Percentiles rank a stretch among this genome's conserved stretches.
phyloP scores from a whole-genome alignment of 345 rosid genomes.

The Crucihimalaya himalaica region DNA sequence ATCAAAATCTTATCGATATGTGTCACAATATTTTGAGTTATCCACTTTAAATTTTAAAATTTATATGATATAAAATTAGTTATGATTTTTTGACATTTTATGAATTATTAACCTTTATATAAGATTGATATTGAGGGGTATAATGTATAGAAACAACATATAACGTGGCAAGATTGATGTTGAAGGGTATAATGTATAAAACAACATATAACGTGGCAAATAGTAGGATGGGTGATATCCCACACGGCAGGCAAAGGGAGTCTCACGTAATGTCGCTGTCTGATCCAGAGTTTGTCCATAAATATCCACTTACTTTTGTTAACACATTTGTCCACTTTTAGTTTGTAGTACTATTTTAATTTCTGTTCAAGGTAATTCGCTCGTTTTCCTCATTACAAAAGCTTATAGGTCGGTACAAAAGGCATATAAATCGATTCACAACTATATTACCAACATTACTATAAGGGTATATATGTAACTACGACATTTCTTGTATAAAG shows the following conservation, averaged over 20 bases:
- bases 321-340: conserved; percentile 14
- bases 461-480: background rate
- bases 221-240: conserved; percentile 17
- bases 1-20: too few relatives aligned
- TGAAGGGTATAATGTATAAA: background rate
- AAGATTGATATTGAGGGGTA: too few relatives aligned
- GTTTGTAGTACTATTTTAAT: background rate
- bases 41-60: too few relatives aligned
- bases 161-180: too few relatives aligned
- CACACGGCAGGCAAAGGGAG: conserved; percentile 37
- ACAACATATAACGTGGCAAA: conserved; percentile 30
- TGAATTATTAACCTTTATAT: too few relatives aligned
- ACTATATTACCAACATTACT: conserved; percentile 8
- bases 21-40: too few relatives aligned
- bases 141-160: too few relatives aligned
- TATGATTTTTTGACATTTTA: too few relatives aligned
- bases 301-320: conserved; percentile 7
- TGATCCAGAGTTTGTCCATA: conserved; percentile 13
- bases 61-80: too few relatives aligned
- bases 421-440: background rate
- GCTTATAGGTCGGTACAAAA: conserved; percentile 20
- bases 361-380: background rate
- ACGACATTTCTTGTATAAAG: background rate
- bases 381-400: conserved; percentile 32
- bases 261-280: conserved; percentile 2